Evolutionary conservation across 768 basidiomycete species (phyloP).

Genomic region (Mycena vitilis): DNA sequence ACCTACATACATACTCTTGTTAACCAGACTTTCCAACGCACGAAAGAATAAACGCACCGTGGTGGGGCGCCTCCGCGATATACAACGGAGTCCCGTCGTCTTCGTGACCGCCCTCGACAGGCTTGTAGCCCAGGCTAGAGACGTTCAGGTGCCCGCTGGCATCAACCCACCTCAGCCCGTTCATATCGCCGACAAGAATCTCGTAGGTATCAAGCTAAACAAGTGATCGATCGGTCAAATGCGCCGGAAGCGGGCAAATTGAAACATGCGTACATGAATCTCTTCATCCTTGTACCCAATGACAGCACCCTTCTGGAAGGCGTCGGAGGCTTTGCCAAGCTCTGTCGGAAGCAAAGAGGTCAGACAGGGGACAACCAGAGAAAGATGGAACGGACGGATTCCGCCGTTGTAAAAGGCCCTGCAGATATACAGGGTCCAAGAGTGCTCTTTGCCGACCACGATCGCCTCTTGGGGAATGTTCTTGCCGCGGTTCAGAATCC

Average conservation of each 20-base stretch:
- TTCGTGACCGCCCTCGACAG: conserved; percentile 79
- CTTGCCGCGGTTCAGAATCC: conserved; percentile 71
- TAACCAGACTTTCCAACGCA: no score
- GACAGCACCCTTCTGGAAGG: conserved; percentile 70
- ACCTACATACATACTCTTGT: conserved; percentile 5
- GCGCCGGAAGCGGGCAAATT: background rate
- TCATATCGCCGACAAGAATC: conserved; percentile 73
- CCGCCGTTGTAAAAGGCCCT: conserved; percentile 71
- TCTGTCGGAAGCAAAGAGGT: conserved; percentile 50
- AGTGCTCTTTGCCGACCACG: conserved; percentile 64
- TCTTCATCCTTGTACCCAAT: conserved; percentile 73
- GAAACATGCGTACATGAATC: conserved; percentile 58
- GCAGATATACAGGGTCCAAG: conserved; percentile 65
- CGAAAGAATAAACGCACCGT: conserved; percentile 35
- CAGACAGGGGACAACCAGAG: background rate
- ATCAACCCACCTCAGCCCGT: conserved; percentile 69
- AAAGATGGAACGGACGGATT: conserved; percentile 56
- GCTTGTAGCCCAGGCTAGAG: conserved; percentile 54
- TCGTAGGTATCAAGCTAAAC: conserved; percentile 72
- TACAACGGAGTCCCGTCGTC: conserved; percentile 69
- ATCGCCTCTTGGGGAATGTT: conserved; percentile 71
- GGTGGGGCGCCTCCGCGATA: conserved; percentile 68
- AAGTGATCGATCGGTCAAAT: background rate
- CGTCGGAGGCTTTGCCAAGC: conserved; percentile 71
- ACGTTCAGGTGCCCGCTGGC: conserved; percentile 59